Evolutionary conservation across 169 alveolate species (phyloP).

Genomic region (Toxoplasma gondii): DNA sequence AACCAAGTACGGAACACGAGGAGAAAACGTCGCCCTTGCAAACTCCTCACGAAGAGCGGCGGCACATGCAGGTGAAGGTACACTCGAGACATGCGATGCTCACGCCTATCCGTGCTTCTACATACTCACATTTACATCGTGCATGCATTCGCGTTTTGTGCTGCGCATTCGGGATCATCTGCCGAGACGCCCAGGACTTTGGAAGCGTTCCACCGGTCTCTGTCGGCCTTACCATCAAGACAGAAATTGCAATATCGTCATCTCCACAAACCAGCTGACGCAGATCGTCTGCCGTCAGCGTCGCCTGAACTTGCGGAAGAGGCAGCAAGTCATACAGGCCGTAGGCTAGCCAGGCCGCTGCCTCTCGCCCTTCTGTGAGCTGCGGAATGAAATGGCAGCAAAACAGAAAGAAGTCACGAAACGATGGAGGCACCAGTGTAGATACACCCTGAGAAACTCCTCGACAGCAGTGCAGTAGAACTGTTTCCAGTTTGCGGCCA

Average conservation of each 20-base stretch:
- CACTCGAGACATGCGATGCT: too few relatives aligned
- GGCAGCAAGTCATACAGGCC: slow-evolving; percentile 61
- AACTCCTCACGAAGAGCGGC: too few relatives aligned
- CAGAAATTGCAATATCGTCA: slow-evolving; percentile 44
- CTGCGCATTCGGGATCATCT: too few relatives aligned
- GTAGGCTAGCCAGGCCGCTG: slow-evolving; percentile 43
- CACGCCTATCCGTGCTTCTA: too few relatives aligned
- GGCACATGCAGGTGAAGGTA: too few relatives aligned
- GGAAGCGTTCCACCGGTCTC: too few relatives aligned
- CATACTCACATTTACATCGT: too few relatives aligned
- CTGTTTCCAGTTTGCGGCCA: too few relatives aligned
- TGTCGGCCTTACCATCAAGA: slow-evolving; percentile 29
- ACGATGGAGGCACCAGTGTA: neutral
- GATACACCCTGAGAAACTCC: neutral
- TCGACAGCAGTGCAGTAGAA: neutral
- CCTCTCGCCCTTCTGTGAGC: slow-evolving; percentile 51
- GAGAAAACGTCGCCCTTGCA: too few relatives aligned
- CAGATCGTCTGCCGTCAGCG: slow-evolving; percentile 57
- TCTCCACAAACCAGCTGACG: slow-evolving; percentile 54
- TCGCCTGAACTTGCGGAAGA: slow-evolving; percentile 44
- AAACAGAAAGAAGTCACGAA: neutral
- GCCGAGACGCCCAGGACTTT: too few relatives aligned
- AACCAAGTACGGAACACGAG: too few relatives aligned
- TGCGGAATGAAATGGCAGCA: neutral
- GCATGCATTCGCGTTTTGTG: too few relatives aligned